phyloP scores from a whole-genome alignment of 2,329 filamentous ascomycete species.

The Venturia oleaginea region DNA sequence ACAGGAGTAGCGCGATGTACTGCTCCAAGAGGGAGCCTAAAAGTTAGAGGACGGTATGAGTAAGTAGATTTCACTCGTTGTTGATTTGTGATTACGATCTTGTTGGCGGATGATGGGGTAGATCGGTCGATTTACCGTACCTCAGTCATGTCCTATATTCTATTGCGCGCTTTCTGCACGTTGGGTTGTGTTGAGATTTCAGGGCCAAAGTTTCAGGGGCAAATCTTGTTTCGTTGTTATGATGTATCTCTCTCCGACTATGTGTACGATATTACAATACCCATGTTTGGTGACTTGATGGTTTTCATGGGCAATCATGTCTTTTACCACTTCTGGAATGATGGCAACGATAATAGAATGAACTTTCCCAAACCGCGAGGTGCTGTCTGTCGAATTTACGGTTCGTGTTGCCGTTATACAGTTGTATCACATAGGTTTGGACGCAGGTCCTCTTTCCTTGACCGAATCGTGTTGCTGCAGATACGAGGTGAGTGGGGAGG shows the following conservation, averaged over 20 bases:
- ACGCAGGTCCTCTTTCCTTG: neutral
- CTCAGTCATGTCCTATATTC: neutral
- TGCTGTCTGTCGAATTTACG: too few species aligned
- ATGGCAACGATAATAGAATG: neutral
- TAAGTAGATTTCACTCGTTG: neutral
- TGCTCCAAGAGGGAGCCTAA: neutral
- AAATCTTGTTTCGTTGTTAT: too few species aligned
- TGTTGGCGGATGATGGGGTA: neutral
- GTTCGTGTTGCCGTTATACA: too few species aligned
- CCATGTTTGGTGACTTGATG: neutral
- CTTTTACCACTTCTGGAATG: neutral
- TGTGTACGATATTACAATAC: conserved; percentile 1
- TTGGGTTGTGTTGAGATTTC: too few species aligned
- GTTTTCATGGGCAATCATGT: neutral
- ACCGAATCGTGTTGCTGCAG: too few species aligned
- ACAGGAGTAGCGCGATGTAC: neutral
- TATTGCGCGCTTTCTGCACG: neutral
- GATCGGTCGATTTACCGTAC: neutral
- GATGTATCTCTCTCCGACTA: neutral
- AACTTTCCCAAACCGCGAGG: too few species aligned
- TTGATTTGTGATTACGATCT: neutral
- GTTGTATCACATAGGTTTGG: too few species aligned
- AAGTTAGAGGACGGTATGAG: neutral
- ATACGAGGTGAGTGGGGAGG: neutral
- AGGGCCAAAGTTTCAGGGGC: too few species aligned